These are phyloP conservation scores for Leptographium lundbergii DNA, from an alignment of 2,329 filamentous ascomycete species.

Conservation along the genomic window DNA sequence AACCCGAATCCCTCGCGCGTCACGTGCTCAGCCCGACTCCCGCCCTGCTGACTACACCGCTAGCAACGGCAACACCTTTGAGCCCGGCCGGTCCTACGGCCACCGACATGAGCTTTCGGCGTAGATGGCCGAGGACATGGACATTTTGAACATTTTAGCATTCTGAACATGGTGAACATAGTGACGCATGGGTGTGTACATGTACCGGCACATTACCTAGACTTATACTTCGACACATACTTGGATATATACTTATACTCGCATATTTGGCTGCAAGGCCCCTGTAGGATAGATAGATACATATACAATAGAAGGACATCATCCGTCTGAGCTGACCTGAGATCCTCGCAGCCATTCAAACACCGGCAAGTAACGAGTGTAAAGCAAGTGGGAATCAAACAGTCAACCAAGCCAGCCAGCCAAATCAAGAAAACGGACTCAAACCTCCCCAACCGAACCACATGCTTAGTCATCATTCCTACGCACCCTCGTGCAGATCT, in stretches of 20 bases:
- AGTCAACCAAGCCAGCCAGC: too few relatives aligned
- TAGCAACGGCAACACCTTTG: background rate
- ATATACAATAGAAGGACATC: too few relatives aligned
- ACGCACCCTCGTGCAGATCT: conserved; percentile 22
- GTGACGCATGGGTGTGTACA: background rate
- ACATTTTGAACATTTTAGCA: background rate
- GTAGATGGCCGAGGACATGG: too few relatives aligned
- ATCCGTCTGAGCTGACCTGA: too few relatives aligned
- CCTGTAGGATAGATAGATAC: background rate
- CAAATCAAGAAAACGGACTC: too few relatives aligned
- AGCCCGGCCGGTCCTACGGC: conserved; percentile 5
- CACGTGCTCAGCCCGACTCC: background rate
- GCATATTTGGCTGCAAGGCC: too few relatives aligned
- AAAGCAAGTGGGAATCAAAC: background rate
- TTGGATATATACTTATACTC: too few relatives aligned
- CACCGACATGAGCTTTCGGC: background rate
- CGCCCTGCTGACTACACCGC: background rate
- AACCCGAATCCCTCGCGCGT: conserved; percentile 2
- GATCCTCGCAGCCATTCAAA: too few relatives aligned
- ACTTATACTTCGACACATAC: too few relatives aligned
- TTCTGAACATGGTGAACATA: background rate
- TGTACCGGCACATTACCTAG: too few relatives aligned
- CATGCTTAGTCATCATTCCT: background rate
- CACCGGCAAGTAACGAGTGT: too few relatives aligned
- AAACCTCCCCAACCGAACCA: background rate